These are phyloP conservation scores for Articulospora tetracladia DNA, from an alignment of 495 filamentous ascomycete genomes.

Conservation along the genomic window DNA sequence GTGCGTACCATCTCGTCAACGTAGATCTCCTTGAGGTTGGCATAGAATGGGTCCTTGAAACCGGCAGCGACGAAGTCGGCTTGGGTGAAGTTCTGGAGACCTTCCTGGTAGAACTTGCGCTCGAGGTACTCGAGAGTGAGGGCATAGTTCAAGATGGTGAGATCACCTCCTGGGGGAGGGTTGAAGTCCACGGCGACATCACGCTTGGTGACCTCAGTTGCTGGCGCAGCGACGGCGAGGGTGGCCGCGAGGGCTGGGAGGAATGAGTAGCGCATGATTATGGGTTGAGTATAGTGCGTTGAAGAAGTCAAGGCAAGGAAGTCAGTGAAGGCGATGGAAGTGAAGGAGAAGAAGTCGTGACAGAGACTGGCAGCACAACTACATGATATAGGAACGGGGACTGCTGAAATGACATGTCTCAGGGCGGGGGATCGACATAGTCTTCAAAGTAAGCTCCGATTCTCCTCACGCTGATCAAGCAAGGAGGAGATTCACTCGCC, in stretches of 20 bases:
- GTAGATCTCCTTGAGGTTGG: constrained; percentile 36
- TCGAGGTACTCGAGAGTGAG: constrained; percentile 43
- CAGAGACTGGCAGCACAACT: not conserved
- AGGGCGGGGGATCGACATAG: constrained; percentile 1
- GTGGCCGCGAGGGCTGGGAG: not conserved
- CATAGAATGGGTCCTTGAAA: constrained; percentile 39
- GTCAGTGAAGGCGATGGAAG: not conserved
- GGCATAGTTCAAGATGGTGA: constrained; percentile 24
- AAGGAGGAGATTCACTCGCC: too few relatives aligned
- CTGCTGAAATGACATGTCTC: not conserved
- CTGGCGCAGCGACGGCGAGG: constrained; percentile 15
- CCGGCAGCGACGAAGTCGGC: constrained; percentile 44
- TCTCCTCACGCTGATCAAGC: not conserved
- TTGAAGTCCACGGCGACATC: constrained; percentile 15
- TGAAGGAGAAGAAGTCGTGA: not conserved
- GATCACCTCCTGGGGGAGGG: constrained; percentile 21
- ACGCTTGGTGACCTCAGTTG: not conserved
- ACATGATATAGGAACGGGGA: not conserved
- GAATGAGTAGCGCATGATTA: constrained; percentile 19
- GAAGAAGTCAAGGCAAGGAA: not conserved
- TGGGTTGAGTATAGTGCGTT: not conserved
- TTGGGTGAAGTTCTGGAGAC: constrained; percentile 49
- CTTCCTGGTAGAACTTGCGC: constrained; percentile 48
- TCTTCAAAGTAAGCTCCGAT: not conserved
- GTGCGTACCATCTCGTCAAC: constrained; percentile 17